Conservation (phyloP, 768 basidiomycete genomes). For the Collybiopsis confluens region DNA sequence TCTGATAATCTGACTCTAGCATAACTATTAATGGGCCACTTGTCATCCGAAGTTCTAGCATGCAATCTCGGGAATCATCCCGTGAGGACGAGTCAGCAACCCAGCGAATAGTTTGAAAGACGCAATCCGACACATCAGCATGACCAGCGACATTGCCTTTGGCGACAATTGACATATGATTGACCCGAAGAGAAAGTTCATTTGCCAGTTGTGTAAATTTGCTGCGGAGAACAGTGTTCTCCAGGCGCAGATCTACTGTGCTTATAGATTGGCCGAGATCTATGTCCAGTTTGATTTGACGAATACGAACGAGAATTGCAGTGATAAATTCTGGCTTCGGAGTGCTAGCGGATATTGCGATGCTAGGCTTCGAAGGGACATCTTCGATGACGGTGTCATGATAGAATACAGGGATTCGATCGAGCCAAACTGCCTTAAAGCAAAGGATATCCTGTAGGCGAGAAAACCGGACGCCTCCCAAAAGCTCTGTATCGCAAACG, state of each 20-base stretch:
- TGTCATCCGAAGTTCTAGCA: slow-evolving; percentile 73
- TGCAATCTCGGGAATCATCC: slow-evolving; percentile 36
- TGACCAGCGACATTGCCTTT: slow-evolving; percentile 70
- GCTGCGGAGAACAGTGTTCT: slow-evolving; percentile 60
- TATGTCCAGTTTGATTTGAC: slow-evolving; percentile 67
- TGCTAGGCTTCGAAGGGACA: slow-evolving; percentile 17
- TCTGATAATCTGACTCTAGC: slow-evolving; percentile 75
- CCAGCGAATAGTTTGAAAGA: slow-evolving; percentile 71
- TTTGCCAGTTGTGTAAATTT: slow-evolving; percentile 56
- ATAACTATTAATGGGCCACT: slow-evolving; percentile 63
- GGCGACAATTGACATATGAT: slow-evolving; percentile 62
- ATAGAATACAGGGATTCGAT: slow-evolving; percentile 72
- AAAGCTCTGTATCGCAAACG: slow-evolving; percentile 80
- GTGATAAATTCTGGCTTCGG: slow-evolving; percentile 50
- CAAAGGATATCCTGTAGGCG: slow-evolving; percentile 89
- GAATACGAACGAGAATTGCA: slow-evolving; percentile 63
- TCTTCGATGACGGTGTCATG: slow-evolving; percentile 20
- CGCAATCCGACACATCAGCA: slow-evolving; percentile 60
- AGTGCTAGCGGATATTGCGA: slow-evolving; percentile 15
- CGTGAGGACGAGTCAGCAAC: slow-evolving; percentile 34
- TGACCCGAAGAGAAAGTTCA: slow-evolving; percentile 64
- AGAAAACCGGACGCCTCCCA: slow-evolving; percentile 76
- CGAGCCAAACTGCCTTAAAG: slow-evolving; percentile 94
- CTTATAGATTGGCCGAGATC: slow-evolving; percentile 89
- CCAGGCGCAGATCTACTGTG: slow-evolving; percentile 59